Conservation (phyloP, 495 filamentous ascomycete genomes). For the Massariosphaeria phaeospora region DNA sequence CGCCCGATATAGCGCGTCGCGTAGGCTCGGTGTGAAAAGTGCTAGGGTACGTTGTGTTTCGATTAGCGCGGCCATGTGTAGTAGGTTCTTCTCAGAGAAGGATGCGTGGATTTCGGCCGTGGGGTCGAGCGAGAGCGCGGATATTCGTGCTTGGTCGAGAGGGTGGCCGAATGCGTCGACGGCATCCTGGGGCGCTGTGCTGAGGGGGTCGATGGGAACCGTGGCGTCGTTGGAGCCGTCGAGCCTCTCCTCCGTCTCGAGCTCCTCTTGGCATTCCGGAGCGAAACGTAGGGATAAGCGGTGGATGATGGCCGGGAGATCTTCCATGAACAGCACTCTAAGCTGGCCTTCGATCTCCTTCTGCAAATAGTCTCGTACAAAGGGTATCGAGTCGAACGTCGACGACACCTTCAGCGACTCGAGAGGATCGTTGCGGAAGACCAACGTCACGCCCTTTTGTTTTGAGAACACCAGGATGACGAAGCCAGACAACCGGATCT, state of each 20-base stretch:
- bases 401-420: constrained; percentile 97
- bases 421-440: constrained; percentile 96
- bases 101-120: constrained; percentile 71
- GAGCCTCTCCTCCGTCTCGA: constrained; percentile 50
- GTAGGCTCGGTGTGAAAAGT: constrained; percentile 75
- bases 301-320: constrained; percentile 93
- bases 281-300: constrained; percentile 82
- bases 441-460: constrained; percentile 91
- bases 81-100: constrained; percentile 86
- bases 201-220: constrained; percentile 66
- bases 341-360: constrained; percentile 95
- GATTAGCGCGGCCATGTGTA: constrained; percentile 68
- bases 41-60: constrained; percentile 83
- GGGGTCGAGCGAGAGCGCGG: constrained; percentile 68
- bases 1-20: constrained; percentile 81
- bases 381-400: constrained; percentile 97
- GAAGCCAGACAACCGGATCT: constrained; percentile 95
- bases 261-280: constrained; percentile 75
- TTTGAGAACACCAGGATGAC: constrained; percentile 96
- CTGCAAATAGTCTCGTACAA: constrained; percentile 94
- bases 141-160: constrained; percentile 61
- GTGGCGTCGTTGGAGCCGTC: constrained; percentile 48
- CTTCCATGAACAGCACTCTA: constrained; percentile 91
- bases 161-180: constrained; percentile 71
- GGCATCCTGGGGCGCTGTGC: constrained; percentile 71